Base-by-base conservation (phyloP, 495 filamentous ascomycete species). In the Penicillium egyptiacum region DNA sequence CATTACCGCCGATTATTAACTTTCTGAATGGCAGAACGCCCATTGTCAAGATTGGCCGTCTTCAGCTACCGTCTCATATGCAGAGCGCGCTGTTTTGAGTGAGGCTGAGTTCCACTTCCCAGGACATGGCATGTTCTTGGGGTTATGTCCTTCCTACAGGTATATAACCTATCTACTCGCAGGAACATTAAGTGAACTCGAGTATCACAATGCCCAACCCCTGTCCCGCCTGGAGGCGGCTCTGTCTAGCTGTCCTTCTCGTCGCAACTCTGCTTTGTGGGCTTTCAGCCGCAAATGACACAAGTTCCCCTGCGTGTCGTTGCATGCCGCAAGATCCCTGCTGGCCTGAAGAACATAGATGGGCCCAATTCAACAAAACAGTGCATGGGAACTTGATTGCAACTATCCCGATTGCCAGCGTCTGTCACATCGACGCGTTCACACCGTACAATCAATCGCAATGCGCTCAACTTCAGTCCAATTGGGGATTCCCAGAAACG, bases 281-380 rank as follows among this genome's bases (percentile, higher is more conserved):
- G 6, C 31, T 50, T 3, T 37, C 48, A 11, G 14, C n/a, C 7
- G 12, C 5, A 25, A 25, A 22, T 9, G 5, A 22, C 22, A 23
- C 47, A 22, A n/a, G 8, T 1, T 8, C 31, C 3, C 14, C 3
- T 5, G 11, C 22, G 1, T 50, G 48, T 10, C 48, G 31, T 22
- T 50, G 48, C 28, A 50, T 50, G 48, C 48, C 31, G 26, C 31
- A 50, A n/a, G 48, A 50, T 10, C 1, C 48, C 5, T 50, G 48
- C 22, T 50, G 48, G 48, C 48, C 48, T 10, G 16, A 6, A 1
- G 30, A 50, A 3, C 1, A 7, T 14, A 3, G 3, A 50, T 50
- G 48, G 31, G 20, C 14, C 0, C 12, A 5, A 2, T 50, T 50
- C 31, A 50, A 50, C 30, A 37, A 16, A 5, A 37, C 31, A 8